Percentiles rank a stretch among this genome's conserved stretches.
These are phyloP conservation scores for Claviceps sorghi DNA, from an alignment of 2,329 filamentous ascomycete species.

Conservation along the genomic window DNA sequence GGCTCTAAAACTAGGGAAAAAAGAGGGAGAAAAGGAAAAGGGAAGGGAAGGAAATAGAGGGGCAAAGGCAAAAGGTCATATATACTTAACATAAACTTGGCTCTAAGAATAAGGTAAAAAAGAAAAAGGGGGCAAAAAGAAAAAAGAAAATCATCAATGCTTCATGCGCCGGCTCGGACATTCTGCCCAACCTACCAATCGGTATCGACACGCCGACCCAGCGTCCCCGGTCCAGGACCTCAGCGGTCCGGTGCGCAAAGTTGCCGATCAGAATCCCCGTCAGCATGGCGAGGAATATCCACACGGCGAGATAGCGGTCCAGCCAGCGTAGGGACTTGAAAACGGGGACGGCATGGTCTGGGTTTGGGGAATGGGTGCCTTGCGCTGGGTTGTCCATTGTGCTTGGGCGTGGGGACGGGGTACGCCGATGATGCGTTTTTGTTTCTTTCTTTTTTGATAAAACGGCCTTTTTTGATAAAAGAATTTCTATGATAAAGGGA, in stretches of 20 bases:
- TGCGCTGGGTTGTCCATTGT: neutral
- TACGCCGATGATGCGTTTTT: too few relatives aligned
- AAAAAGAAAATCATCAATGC: neutral
- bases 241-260: constrained; percentile 49
- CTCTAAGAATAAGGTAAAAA: neutral
- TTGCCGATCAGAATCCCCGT: constrained; percentile 64
- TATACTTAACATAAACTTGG: too few relatives aligned
- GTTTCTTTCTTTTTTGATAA: neutral
- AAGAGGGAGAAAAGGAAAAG: neutral
- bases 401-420: neutral
- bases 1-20: neutral
- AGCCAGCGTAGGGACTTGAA: constrained; percentile 44
- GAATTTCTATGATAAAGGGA: too few relatives aligned
- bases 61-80: neutral
- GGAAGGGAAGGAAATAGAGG: neutral
- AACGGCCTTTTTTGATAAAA: too few relatives aligned
- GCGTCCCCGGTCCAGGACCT: constrained; percentile 50
- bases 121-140: neutral
- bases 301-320: constrained; percentile 49
- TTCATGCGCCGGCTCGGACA: neutral
- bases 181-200: neutral
- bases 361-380: constrained; percentile 15
- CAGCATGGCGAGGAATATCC: constrained; percentile 69
- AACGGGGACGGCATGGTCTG: too few relatives aligned
- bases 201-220: constrained; percentile 1